Conservation (phyloP, 2,329 filamentous ascomycete genomes). For the Akanthomyces dipterigenus region DNA sequence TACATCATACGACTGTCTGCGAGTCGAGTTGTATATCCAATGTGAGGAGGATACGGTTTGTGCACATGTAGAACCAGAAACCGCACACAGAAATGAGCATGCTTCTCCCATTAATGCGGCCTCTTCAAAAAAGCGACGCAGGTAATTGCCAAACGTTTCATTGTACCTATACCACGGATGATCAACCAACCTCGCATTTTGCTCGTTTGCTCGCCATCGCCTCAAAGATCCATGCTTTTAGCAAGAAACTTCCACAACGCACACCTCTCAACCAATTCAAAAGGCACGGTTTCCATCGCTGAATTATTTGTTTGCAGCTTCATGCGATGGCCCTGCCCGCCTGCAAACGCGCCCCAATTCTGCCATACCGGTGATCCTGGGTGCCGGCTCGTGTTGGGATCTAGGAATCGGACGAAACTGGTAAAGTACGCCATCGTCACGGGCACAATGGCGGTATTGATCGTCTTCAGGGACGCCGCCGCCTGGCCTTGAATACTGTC, state of each 20-base stretch:
- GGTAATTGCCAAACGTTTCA: background rate
- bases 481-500: constrained; percentile 17
- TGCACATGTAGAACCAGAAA: too few species aligned
- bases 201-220: background rate
- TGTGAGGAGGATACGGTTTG: too few species aligned
- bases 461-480: constrained; percentile 34
- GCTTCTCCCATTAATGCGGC: too few species aligned
- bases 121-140: background rate
- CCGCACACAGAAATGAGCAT: background rate
- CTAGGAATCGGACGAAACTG: constrained; percentile 38
- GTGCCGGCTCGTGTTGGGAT: constrained; percentile 35
- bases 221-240: constrained; percentile 17
- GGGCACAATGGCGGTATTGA: constrained; percentile 38
- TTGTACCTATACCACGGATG: background rate
- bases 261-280: constrained; percentile 29
- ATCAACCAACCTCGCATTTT: background rate
- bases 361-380: constrained; percentile 34
- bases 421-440: constrained; percentile 44
- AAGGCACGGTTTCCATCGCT: constrained; percentile 31
- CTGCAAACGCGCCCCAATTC: constrained; percentile 25
- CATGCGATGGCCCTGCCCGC: constrained; percentile 22
- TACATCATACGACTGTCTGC: background rate
- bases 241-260: constrained; percentile 33
- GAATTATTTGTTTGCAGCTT: constrained; percentile 31
- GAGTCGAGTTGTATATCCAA: too few species aligned